phyloP scores from a whole-genome alignment of 1,139 yeast genomes.

The Protomyces inundatus region DNA sequence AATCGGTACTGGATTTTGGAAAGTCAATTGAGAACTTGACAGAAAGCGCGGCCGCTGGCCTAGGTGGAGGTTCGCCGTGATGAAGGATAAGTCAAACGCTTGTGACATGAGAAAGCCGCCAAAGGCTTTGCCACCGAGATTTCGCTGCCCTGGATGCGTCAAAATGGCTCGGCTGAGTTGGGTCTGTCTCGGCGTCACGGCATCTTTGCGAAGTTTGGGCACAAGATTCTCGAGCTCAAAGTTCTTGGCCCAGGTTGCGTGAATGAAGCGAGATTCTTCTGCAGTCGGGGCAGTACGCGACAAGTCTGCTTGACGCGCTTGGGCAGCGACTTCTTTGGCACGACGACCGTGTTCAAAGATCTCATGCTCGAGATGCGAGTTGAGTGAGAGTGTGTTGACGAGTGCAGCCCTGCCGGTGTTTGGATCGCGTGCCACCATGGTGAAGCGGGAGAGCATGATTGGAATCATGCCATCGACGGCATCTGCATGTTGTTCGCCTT shows the following conservation, averaged over 20 bases:
- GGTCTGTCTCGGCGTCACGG: slow-evolving; percentile 20
- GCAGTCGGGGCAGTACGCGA: slow-evolving; percentile 21
- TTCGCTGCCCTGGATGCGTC: slow-evolving; percentile 22
- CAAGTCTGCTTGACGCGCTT: slow-evolving; percentile 9
- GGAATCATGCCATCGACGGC: slow-evolving; percentile 40
- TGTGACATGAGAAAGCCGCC: slow-evolving; percentile 24
- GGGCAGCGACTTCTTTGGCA: slow-evolving; percentile 8
- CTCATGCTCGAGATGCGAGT: slow-evolving; percentile 13
- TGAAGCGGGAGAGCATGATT: slow-evolving; percentile 81
- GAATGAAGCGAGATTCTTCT: slow-evolving; percentile 12
- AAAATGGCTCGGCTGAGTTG: slow-evolving; percentile 15
- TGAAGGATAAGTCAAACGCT: slow-evolving; percentile 18
- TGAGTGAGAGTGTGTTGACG: slow-evolving; percentile 23
- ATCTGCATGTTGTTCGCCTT: slow-evolving; percentile 34
- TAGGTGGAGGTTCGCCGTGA: slow-evolving; percentile 20
- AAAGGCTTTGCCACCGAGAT: slow-evolving; percentile 17
- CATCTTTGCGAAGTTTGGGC: slow-evolving; percentile 3
- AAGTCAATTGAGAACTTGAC: slow-evolving; percentile 15
- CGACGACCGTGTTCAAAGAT: slow-evolving; percentile 15
- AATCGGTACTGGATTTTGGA: slow-evolving; percentile 24
- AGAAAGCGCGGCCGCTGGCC: slow-evolving; percentile 22
- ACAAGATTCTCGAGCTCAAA: slow-evolving; percentile 14
- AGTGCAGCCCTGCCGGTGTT: slow-evolving; percentile 55
- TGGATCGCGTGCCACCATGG: slow-evolving; percentile 93
- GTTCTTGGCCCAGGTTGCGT: slow-evolving; percentile 16